Evolutionary conservation across 2,329 filamentous ascomycete species (phyloP).

Genomic region (Aureobasidium sp.): DNA sequence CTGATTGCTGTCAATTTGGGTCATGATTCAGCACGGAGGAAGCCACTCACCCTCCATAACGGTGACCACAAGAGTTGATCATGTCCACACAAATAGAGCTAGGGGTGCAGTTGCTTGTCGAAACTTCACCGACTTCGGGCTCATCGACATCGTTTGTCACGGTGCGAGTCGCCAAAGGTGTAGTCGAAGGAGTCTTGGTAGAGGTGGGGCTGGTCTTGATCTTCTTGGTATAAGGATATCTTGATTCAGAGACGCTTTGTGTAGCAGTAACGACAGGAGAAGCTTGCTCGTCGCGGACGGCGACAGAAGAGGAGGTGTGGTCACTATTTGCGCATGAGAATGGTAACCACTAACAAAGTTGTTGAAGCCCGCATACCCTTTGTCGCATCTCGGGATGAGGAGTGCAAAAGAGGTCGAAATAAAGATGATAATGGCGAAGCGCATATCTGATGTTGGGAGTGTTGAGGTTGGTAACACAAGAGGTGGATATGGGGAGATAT

Average conservation of each 20-base stretch:
- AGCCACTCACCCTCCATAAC: slow-evolving; percentile 10
- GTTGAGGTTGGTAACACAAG: background rate
- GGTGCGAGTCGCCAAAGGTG: background rate
- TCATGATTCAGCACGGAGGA: too few relatives aligned
- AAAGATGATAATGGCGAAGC: background rate
- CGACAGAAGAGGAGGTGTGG: background rate
- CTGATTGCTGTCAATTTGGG: background rate
- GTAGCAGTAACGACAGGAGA: background rate
- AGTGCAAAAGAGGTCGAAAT: slow-evolving; percentile 7
- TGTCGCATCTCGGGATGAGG: slow-evolving; percentile 8
- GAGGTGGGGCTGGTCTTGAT: background rate
- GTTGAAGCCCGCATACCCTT: background rate
- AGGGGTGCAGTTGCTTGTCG: background rate
- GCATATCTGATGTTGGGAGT: background rate
- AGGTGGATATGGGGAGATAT: background rate
- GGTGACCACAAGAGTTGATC: background rate
- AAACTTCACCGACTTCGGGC: background rate
- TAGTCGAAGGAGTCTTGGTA: background rate
- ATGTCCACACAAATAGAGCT: slow-evolving; percentile 11
- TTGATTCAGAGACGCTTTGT: background rate
- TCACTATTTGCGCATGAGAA: background rate
- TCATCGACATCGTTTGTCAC: background rate
- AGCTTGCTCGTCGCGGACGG: background rate
- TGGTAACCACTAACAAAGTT: background rate
- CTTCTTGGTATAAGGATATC: background rate